A percentile compares a stretch with the other conserved stretches of the same genome.
These are phyloP conservation scores for Pelargonium australe DNA, from an alignment of 441 rosid species.

Conservation along the genomic window DNA sequence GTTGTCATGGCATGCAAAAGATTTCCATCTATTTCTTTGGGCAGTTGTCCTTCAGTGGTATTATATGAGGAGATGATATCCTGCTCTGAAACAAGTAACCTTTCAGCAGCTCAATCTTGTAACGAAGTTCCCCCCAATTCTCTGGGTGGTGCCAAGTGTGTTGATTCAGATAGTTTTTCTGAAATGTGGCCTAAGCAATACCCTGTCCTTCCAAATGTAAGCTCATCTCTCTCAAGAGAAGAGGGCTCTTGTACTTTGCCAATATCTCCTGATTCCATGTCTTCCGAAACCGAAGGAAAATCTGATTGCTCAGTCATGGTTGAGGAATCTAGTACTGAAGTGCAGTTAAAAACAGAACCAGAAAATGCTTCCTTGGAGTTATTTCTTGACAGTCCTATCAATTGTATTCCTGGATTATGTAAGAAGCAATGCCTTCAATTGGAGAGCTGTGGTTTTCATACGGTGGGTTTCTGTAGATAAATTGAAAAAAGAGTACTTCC, in stretches of 20 bases:
- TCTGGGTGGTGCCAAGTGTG: conserved; percentile 33
- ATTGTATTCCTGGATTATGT: conserved; percentile 60
- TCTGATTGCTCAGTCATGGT: conserved; percentile 23
- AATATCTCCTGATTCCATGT: conserved; percentile 23
- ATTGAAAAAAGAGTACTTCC: conserved; percentile 11
- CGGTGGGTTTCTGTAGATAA: conserved; percentile 40
- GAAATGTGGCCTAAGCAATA: conserved; percentile 41
- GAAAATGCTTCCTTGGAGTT: conserved; percentile 24
- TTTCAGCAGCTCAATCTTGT: conserved; percentile 29
- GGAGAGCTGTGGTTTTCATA: conserved; percentile 75
- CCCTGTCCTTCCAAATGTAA: conserved; percentile 32
- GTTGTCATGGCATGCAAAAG: conserved; percentile 50
- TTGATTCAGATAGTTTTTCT: conserved; percentile 36
- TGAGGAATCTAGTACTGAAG: conserved; percentile 21
- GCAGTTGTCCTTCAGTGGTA: conserved; percentile 53
- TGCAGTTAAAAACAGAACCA: conserved; percentile 19
- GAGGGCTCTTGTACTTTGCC: conserved; percentile 24
- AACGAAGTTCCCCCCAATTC: conserved; percentile 34
- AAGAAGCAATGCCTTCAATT: conserved; percentile 55
- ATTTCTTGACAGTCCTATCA: conserved; percentile 50
- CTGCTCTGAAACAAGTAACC: conserved; percentile 26
- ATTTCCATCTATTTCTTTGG: conserved; percentile 76
- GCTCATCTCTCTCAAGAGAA: conserved; percentile 29
- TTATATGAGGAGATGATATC: conserved; percentile 43
- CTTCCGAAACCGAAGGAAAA: conserved; percentile 33